Conservation (phyloP, 306 rosid genomes). For the Bauhinia variegata region DNA sequence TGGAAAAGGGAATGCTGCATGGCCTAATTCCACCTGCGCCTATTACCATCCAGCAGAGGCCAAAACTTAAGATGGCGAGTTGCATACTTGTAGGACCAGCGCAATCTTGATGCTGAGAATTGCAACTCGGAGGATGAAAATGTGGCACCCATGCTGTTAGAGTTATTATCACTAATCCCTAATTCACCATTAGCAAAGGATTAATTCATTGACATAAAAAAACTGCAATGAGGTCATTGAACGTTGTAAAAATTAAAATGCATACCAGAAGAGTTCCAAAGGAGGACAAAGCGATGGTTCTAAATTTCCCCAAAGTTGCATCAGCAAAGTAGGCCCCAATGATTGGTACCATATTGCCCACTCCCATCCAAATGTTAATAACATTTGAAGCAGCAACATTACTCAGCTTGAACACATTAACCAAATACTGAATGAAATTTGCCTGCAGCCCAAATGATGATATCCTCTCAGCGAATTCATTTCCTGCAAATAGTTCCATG, state of each 20-base stretch:
- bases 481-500: slow-evolving; percentile 27
- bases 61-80: slow-evolving; percentile 30
- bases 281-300: slow-evolving; percentile 43
- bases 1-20: slow-evolving; percentile 53
- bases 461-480: slow-evolving; percentile 42
- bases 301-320: slow-evolving; percentile 42
- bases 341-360: slow-evolving; percentile 28
- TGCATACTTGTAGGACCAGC: slow-evolving; percentile 27
- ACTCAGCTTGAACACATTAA: slow-evolving; percentile 36
- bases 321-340: slow-evolving; percentile 48
- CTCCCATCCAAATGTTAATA: slow-evolving; percentile 23
- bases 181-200: background rate
- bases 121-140: slow-evolving; percentile 59
- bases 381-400: slow-evolving; percentile 48
- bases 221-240: too few species aligned
- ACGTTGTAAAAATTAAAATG: background rate
- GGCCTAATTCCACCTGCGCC: slow-evolving; percentile 61
- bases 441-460: slow-evolving; percentile 36
- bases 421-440: slow-evolving; percentile 45
- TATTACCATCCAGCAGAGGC: slow-evolving; percentile 30
- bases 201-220: background rate
- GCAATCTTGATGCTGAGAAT: slow-evolving; percentile 24
- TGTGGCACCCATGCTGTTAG: slow-evolving; percentile 48
- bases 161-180: slow-evolving; percentile 54
- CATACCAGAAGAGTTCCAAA: slow-evolving; percentile 42